A percentile compares a stretch with the other conserved stretches of the same genome.
phyloP scores from a whole-genome alignment of 306 rosid species.

The Begonia masoniana region DNA sequence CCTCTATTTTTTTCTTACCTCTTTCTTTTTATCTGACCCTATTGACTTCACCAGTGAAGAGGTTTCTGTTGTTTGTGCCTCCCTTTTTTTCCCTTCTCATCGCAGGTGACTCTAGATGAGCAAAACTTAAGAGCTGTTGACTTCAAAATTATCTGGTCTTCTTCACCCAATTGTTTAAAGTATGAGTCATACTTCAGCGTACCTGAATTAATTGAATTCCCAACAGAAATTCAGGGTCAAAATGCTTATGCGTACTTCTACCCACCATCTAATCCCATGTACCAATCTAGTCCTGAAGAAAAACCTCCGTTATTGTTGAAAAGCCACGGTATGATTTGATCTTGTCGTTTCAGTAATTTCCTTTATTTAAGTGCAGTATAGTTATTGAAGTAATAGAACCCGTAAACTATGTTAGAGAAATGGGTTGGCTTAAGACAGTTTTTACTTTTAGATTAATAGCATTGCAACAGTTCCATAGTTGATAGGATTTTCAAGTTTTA shows the following conservation, averaged over 20 bases:
- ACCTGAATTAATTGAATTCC: conserved; percentile 84
- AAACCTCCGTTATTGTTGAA: conserved; percentile 76
- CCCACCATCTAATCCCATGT: conserved; percentile 57
- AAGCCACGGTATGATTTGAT: conserved; percentile 66
- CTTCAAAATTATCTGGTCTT: conserved; percentile 68
- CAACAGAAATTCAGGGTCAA: conserved; percentile 86
- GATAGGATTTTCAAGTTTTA: too few relatives aligned
- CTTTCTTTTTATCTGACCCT: not conserved
- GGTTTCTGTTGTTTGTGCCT: not conserved
- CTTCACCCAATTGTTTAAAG: conserved; percentile 67
- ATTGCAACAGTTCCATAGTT: too few relatives aligned
- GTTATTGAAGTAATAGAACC: too few relatives aligned
- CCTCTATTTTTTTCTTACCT: not conserved
- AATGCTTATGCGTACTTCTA: conserved; percentile 87
- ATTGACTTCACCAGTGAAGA: not conserved
- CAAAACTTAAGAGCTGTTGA: conserved; percentile 37
- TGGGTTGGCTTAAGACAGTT: too few relatives aligned
- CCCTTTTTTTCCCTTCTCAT: conserved; percentile 5
- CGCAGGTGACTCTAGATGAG: conserved; percentile 59
- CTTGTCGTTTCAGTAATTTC: not conserved
- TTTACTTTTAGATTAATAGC: too few relatives aligned
- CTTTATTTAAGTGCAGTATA: not conserved
- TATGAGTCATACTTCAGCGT: conserved; percentile 54
- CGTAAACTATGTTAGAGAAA: too few relatives aligned
- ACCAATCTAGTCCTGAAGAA: conserved; percentile 52